These are phyloP conservation scores for Achaetomium macrosporum DNA, from an alignment of 2,329 filamentous ascomycete species.

Conservation along the genomic window DNA sequence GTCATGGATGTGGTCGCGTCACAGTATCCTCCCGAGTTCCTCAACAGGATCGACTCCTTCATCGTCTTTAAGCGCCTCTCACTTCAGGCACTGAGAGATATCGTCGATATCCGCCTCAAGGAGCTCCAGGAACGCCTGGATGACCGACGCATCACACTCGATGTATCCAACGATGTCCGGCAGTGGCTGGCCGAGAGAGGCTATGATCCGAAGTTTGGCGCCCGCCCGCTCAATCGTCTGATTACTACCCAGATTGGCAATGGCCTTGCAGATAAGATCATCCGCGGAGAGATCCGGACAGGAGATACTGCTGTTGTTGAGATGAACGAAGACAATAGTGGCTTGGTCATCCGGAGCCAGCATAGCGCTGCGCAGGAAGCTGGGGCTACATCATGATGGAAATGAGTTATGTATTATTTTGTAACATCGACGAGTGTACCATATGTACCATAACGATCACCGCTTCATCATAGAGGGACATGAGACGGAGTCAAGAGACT, in stretches of 20 bases:
- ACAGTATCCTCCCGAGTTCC: constrained; percentile 81
- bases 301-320: constrained; percentile 68
- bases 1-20: constrained; percentile 83
- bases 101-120: constrained; percentile 83
- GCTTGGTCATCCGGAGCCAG: constrained; percentile 40
- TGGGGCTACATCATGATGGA: neutral
- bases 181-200: constrained; percentile 84
- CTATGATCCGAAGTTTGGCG: constrained; percentile 88
- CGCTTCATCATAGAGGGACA: neutral
- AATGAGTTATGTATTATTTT: neutral
- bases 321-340: constrained; percentile 57
- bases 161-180: constrained; percentile 65
- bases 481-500: neutral
- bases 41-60: constrained; percentile 95
- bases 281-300: constrained; percentile 70
- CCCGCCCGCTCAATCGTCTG: constrained; percentile 81
- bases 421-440: neutral
- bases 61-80: constrained; percentile 91
- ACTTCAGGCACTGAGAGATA: constrained; percentile 72
- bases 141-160: constrained; percentile 74
- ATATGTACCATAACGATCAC: neutral
- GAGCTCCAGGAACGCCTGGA: constrained; percentile 80
- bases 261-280: constrained; percentile 83
- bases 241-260: constrained; percentile 90
- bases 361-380: neutral